Evolutionary conservation across 441 rosid genomes (phyloP).

Genomic region (Arabidopsis hybrid): DNA sequence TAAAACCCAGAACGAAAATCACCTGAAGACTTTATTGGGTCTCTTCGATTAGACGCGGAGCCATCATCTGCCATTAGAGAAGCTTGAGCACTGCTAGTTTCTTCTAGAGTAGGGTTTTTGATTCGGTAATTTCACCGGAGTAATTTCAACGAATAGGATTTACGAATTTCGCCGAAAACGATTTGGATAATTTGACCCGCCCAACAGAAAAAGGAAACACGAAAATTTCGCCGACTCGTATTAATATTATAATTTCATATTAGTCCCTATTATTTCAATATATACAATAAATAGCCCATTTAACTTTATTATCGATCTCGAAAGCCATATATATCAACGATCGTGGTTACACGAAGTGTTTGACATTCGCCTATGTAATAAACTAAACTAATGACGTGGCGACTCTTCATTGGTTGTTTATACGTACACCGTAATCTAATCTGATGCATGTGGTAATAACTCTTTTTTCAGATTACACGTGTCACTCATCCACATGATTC

Average conservation of each 20-base stretch:
- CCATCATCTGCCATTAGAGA: conserved; percentile 75
- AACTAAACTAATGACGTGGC: conserved; percentile 14
- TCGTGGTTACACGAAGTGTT: conserved; percentile 10
- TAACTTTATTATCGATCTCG: neutral
- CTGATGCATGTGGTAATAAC: conserved; percentile 26
- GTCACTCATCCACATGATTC: conserved; percentile 34
- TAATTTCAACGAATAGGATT: neutral
- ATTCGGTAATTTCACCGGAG: neutral
- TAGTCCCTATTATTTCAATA: neutral
- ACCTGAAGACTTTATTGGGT: conserved; percentile 93
- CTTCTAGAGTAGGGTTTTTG: conserved; percentile 5
- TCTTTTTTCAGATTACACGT: conserved; percentile 3
- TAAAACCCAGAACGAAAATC: conserved; percentile 6
- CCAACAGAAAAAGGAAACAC: neutral
- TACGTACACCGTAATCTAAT: conserved; percentile 21
- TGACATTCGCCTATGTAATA: neutral
- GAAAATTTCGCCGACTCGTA: conserved; percentile 21
- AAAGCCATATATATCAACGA: neutral
- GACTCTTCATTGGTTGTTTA: neutral
- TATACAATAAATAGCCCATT: neutral
- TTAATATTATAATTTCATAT: neutral
- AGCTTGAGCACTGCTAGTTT: conserved; percentile 10
- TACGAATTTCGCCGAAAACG: conserved; percentile 12
- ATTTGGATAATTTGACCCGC: conserved; percentile 38
- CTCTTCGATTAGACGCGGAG: conserved; percentile 63